Evolutionary conservation across 2,329 filamentous ascomycete species (phyloP).

Genomic region (Cladorrhinum sp.): DNA sequence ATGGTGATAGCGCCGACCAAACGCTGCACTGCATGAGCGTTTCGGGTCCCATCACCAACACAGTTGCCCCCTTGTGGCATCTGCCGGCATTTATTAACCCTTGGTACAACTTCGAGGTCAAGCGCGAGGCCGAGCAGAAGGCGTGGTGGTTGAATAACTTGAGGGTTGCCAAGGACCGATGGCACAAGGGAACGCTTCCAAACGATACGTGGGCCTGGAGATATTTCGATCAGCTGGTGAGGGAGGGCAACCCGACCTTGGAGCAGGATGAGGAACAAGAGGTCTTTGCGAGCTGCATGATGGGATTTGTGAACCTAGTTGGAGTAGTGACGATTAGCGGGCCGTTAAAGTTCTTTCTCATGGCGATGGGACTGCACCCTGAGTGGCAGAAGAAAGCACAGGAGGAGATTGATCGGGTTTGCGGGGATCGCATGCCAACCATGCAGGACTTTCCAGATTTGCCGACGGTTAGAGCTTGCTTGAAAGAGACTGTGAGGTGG

Average conservation of each 20-base stretch:
- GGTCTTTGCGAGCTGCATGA: constrained; percentile 48
- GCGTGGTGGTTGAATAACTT: constrained; percentile 47
- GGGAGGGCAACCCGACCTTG: constrained; percentile 39
- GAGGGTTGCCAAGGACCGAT: constrained; percentile 40
- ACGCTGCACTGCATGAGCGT: constrained; percentile 51
- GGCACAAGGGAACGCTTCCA: constrained; percentile 40
- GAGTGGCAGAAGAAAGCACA: constrained; percentile 53
- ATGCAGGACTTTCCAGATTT: constrained; percentile 48
- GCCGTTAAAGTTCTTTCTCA: constrained; percentile 50
- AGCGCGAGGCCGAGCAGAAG: constrained; percentile 42
- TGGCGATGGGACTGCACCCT: constrained; percentile 52
- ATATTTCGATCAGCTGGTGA: constrained; percentile 45
- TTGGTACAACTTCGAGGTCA: constrained; percentile 46
- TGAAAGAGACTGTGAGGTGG: constrained; percentile 60
- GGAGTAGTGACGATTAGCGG: constrained; percentile 50
- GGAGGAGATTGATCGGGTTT: constrained; percentile 56
- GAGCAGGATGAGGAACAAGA: constrained; percentile 44
- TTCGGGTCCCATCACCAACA: constrained; percentile 51
- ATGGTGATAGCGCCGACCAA: constrained; percentile 45
- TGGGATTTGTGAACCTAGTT: constrained; percentile 50
- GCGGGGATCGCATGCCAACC: constrained; percentile 51
- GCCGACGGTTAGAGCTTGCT: constrained; percentile 52
- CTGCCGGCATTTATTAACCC: constrained; percentile 44
- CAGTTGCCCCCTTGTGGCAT: constrained; percentile 47
- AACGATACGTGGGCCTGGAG: constrained; percentile 46